Evolutionary conservation across 2,329 filamentous ascomycete genomes (phyloP).

Genomic region (Claviceps paspali): DNA sequence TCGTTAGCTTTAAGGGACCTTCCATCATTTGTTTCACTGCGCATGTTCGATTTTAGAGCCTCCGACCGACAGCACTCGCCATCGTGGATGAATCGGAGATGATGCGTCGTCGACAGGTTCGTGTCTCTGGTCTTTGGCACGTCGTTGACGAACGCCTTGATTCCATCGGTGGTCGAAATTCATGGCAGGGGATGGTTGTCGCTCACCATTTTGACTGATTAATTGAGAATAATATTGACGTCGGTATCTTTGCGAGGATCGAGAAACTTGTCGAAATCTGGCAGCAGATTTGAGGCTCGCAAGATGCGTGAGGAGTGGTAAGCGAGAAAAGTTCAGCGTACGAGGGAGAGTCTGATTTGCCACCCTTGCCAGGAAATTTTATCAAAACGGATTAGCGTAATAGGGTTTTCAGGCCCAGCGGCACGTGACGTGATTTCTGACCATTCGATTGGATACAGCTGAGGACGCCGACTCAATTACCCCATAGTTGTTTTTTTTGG

Average conservation of each 20-base stretch:
- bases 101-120: slow-evolving; percentile 8
- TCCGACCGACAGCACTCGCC: slow-evolving; percentile 9
- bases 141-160: slow-evolving; percentile 8
- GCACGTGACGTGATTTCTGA: slow-evolving; percentile 19
- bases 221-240: slow-evolving; percentile 22
- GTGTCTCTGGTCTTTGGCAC: slow-evolving; percentile 1
- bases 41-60: background rate
- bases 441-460: slow-evolving; percentile 9
- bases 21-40: background rate
- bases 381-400: slow-evolving; percentile 19
- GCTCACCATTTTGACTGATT: slow-evolving; percentile 58
- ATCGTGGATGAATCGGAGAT: slow-evolving; percentile 6
- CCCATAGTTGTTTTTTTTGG: slow-evolving; percentile 5
- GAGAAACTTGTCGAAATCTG: slow-evolving; percentile 38
- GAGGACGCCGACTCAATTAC: background rate
- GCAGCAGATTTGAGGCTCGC: slow-evolving; percentile 39
- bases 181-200: slow-evolving; percentile 12
- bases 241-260: slow-evolving; percentile 31
- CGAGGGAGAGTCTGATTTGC: slow-evolving; percentile 18
- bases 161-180: slow-evolving; percentile 6
- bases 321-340: slow-evolving; percentile 34
- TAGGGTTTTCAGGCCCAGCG: slow-evolving; percentile 23
- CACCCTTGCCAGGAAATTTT: slow-evolving; percentile 21
- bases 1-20: slow-evolving; percentile 29
- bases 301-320: slow-evolving; percentile 30